These are phyloP conservation scores for Trichoderma sp. DNA, from an alignment of 2,329 filamentous ascomycete genomes.

Conservation along the genomic window DNA sequence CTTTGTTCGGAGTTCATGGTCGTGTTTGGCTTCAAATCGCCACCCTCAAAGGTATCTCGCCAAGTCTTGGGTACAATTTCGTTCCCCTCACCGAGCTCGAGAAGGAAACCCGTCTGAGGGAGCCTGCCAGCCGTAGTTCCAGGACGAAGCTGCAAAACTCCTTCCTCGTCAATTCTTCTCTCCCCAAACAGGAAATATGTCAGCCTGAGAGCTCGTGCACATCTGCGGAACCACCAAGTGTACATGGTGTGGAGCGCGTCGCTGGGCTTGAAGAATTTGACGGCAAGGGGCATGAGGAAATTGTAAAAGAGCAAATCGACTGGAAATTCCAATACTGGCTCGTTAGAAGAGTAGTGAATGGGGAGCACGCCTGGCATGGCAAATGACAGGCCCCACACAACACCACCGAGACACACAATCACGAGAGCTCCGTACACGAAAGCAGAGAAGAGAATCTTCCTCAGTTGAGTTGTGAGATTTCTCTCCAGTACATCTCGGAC, in stretches of 20 bases:
- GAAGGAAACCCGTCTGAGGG: constrained; percentile 46
- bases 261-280: constrained; percentile 82
- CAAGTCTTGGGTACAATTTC: constrained; percentile 58
- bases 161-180: constrained; percentile 78
- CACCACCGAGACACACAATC: constrained; percentile 88
- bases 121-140: constrained; percentile 36
- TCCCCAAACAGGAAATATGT: constrained; percentile 94
- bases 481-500: constrained; percentile 95
- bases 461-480: constrained; percentile 85
- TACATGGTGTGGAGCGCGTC: constrained; percentile 84
- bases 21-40: constrained; percentile 45
- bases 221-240: constrained; percentile 93
- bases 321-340: constrained; percentile 91
- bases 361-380: constrained; percentile 73
- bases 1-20: constrained; percentile 41
- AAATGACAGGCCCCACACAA: constrained; percentile 85
- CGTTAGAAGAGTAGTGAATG: constrained; percentile 89
- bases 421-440: constrained; percentile 94
- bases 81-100: constrained; percentile 46
- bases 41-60: constrained; percentile 55
- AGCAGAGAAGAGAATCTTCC: constrained; percentile 95
- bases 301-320: constrained; percentile 96
- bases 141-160: constrained; percentile 54
- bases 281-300: constrained; percentile 85
- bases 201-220: constrained; percentile 75